Percentiles rank a stretch among this genome's conserved stretches.
Evolutionary conservation across 352 stramenopile genomes (phyloP).

Genomic region (Phytophthora pistaciae): DNA sequence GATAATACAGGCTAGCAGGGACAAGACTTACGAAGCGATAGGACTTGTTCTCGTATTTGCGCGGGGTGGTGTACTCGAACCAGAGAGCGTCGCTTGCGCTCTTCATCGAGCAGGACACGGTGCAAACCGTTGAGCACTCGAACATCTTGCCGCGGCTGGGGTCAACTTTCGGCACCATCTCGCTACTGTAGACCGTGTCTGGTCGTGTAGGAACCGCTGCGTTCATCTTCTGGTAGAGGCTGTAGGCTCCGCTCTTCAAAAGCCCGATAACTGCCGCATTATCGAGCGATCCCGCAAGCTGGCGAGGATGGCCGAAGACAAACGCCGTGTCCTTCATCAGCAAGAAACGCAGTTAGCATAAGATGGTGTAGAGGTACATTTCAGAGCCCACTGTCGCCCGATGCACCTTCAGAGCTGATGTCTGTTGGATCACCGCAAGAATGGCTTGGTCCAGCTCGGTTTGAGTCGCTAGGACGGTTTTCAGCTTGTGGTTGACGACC

Average conservation of each 20-base stretch:
- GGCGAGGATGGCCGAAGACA: constrained; percentile 2
- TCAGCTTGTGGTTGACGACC: constrained; percentile 10
- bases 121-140: constrained; percentile 9
- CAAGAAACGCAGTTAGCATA: neutral
- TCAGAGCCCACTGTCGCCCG: neutral
- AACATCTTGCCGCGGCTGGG: constrained; percentile 23
- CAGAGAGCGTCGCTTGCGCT: constrained; percentile 13
- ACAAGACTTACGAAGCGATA: constrained; percentile 19
- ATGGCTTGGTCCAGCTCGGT: constrained; percentile 12
- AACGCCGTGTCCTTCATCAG: constrained; percentile 6
- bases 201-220: neutral
- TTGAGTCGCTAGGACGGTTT: constrained; percentile 1
- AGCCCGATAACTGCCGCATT: constrained; percentile 8
- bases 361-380: neutral
- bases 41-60: constrained; percentile 16
- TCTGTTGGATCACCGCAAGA: constrained; percentile 7
- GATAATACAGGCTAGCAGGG: neutral
- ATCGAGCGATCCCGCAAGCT: neutral
- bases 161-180: constrained; percentile 9
- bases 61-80: constrained; percentile 14
- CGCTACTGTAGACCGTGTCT: constrained; percentile 7
- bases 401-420: constrained; percentile 2
- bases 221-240: constrained; percentile 3
- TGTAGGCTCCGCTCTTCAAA: neutral
- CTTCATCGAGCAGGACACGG: constrained; percentile 17